Percentiles rank a stretch among this genome's conserved stretches.
Evolutionary conservation across 192 early-diverging fungal species (phyloP).

Genomic region (Entomortierella parvispora): DNA sequence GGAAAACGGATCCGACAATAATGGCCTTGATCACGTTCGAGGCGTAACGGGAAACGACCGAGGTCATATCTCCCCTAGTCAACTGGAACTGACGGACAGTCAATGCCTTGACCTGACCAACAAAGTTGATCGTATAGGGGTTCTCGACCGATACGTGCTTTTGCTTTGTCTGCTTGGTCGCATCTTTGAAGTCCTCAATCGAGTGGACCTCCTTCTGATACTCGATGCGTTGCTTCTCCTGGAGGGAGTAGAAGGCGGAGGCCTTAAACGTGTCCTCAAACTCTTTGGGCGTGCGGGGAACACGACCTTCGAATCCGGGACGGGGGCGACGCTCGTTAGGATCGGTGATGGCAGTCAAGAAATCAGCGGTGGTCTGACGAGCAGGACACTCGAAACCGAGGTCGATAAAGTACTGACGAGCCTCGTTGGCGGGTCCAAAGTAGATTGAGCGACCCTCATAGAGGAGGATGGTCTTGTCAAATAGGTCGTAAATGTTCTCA

Average conservation of each 20-base stretch:
- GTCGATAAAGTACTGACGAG: constrained; percentile 69
- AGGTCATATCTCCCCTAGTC: constrained; percentile 60
- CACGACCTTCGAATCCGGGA: constrained; percentile 63
- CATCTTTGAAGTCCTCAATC: constrained; percentile 52
- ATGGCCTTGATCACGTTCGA: constrained; percentile 68
- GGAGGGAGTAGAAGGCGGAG: constrained; percentile 53
- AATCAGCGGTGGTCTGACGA: constrained; percentile 78
- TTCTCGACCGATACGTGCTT: constrained; percentile 57
- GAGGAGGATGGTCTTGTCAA: constrained; percentile 75
- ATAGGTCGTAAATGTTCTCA: constrained; percentile 80
- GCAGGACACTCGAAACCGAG: constrained; percentile 70
- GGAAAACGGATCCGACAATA: constrained; percentile 79
- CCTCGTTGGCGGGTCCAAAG: constrained; percentile 70
- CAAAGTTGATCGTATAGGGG: constrained; percentile 74
- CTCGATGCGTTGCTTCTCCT: constrained; percentile 52
- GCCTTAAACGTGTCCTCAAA: constrained; percentile 67
- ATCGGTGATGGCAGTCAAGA: constrained; percentile 76
- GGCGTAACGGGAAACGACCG: constrained; percentile 62
- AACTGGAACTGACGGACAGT: constrained; percentile 74
- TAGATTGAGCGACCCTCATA: constrained; percentile 75
- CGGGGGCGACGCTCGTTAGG: constrained; percentile 62
- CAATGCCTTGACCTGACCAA: constrained; percentile 67
- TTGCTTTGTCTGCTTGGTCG: constrained; percentile 66
- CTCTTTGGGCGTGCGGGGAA: constrained; percentile 67
- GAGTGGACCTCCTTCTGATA: constrained; percentile 56